Evolutionary conservation across 352 stramenopile genomes (phyloP).

Genomic region (Phytopythium helicoides): DNA sequence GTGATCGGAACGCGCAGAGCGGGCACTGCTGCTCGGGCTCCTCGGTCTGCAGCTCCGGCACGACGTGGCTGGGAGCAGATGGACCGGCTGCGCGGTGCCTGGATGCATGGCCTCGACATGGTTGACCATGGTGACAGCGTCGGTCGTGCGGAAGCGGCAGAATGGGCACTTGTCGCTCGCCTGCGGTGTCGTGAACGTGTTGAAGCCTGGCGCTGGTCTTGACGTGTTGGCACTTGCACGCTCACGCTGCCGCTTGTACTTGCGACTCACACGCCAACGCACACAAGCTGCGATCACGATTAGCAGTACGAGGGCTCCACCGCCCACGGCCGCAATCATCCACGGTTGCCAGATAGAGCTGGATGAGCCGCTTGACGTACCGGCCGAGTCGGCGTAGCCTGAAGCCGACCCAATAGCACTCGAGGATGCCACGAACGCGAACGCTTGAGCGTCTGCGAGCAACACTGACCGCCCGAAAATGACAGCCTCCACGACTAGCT

Average conservation of each 20-base stretch:
- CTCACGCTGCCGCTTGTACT: background rate
- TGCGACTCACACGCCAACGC: constrained; percentile 27
- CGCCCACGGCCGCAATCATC: constrained; percentile 44
- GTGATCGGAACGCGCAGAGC: constrained; percentile 51
- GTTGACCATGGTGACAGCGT: constrained; percentile 60
- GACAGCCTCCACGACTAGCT: constrained; percentile 72
- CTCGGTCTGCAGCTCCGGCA: no score
- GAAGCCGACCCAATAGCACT: constrained; percentile 62
- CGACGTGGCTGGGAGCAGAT: no score
- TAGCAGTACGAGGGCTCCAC: constrained; percentile 48
- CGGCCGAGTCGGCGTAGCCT: constrained; percentile 17
- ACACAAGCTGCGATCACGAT: constrained; percentile 36
- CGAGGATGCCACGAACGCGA: constrained; percentile 81
- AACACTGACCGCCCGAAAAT: constrained; percentile 67
- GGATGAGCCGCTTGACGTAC: constrained; percentile 11
- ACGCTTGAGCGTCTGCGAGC: constrained; percentile 50
- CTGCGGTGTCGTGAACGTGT: constrained; percentile 6
- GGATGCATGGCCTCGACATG: constrained; percentile 56
- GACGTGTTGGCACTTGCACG: no score
- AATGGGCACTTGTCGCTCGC: constrained; percentile 47
- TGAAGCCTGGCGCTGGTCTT: no score
- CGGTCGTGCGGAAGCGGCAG: constrained; percentile 44
- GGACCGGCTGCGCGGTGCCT: background rate
- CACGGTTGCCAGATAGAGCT: constrained; percentile 56
- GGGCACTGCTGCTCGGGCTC: constrained; percentile 53